phyloP scores from a whole-genome alignment of 768 basidiomycete genomes.

The Suillus subaureus region DNA sequence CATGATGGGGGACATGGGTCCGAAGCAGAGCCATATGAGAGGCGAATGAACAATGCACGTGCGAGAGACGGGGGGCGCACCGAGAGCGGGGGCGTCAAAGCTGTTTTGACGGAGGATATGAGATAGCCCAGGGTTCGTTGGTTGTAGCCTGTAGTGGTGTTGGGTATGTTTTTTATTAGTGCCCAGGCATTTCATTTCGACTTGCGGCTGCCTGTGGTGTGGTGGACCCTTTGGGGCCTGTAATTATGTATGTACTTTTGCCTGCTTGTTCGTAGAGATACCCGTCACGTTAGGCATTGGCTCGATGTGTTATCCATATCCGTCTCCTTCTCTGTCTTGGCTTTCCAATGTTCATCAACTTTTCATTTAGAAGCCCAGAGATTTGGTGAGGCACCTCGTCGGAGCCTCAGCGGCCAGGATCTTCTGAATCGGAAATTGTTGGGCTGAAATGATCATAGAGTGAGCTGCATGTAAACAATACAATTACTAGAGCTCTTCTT shows the following conservation, averaged over 20 bases:
- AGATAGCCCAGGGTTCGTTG: constrained; percentile 13
- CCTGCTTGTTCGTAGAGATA: constrained; percentile 25
- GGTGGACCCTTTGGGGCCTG: constrained; percentile 21
- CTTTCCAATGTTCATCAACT: too few species aligned
- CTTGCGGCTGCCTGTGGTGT: constrained; percentile 15
- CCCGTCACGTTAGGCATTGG: constrained; percentile 20
- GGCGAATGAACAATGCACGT: constrained; percentile 71
- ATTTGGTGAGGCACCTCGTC: too few species aligned
- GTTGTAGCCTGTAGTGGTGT: constrained; percentile 13
- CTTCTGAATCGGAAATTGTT: too few species aligned
- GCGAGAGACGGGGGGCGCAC: constrained; percentile 82
- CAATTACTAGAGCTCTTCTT: too few species aligned
- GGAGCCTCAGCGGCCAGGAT: too few species aligned
- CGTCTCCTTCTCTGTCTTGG: neutral
- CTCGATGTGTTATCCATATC: constrained; percentile 3
- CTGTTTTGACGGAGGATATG: constrained; percentile 53
- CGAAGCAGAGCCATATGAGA: constrained; percentile 27
- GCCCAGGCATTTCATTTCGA: constrained; percentile 10
- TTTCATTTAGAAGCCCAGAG: too few species aligned
- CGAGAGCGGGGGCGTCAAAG: constrained; percentile 85
- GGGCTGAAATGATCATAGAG: too few species aligned
- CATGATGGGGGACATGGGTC: constrained; percentile 25
- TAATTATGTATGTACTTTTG: constrained; percentile 25
- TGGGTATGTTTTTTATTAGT: constrained; percentile 12
- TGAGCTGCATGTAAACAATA: too few species aligned